A percentile compares a stretch with the other conserved stretches of the same genome.
These are phyloP conservation scores for Verticillium dahliae DNA, from an alignment of 2,329 filamentous ascomycete genomes.

Conservation along the genomic window DNA sequence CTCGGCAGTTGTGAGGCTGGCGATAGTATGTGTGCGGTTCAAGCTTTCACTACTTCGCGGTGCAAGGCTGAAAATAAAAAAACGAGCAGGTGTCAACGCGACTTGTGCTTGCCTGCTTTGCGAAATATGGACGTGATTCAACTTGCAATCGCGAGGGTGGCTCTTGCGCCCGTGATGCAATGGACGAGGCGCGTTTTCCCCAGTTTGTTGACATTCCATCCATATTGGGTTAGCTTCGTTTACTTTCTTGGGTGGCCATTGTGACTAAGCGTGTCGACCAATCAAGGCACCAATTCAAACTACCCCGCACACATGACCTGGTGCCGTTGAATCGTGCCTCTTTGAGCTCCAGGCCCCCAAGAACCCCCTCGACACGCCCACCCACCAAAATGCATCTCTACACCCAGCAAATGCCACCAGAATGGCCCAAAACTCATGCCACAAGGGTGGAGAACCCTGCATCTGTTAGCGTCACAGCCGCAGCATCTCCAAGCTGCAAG, in stretches of 20 bases:
- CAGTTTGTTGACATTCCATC: background rate
- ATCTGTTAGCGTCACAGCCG: background rate
- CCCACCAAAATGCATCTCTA: too few species aligned
- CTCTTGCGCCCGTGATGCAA: background rate
- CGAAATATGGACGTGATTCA: constrained; percentile 1
- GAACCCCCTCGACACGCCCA: too few species aligned
- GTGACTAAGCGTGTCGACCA: background rate
- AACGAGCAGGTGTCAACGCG: background rate
- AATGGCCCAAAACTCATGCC: background rate
- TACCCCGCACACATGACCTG: background rate
- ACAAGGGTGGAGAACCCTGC: background rate
- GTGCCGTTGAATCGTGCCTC: background rate
- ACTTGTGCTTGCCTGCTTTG: background rate
- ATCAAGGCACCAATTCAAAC: background rate
- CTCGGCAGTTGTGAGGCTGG: background rate
- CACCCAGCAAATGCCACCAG: too few species aligned
- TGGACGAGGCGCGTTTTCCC: background rate
- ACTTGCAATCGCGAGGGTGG: constrained; percentile 1
- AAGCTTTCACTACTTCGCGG: background rate
- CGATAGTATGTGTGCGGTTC: background rate
- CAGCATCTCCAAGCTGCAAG: background rate
- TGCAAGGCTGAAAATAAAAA: background rate
- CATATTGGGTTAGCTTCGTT: background rate
- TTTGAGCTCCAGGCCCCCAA: too few species aligned
- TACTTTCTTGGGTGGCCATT: background rate